phyloP scores from a whole-genome alignment of 495 filamentous ascomycete genomes.

The Xylaria intraflava region DNA sequence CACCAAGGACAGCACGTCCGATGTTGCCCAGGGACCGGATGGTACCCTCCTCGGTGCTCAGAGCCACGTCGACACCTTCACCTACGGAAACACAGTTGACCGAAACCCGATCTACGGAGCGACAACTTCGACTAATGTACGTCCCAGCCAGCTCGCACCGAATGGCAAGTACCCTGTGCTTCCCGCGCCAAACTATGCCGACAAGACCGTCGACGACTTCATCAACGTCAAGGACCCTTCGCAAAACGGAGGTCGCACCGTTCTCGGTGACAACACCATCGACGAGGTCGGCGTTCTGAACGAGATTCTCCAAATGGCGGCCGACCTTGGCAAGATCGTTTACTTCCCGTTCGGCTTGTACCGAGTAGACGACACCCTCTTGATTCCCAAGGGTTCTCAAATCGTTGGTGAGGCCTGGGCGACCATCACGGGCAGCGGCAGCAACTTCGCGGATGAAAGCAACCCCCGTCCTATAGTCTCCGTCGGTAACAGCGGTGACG shows the following conservation, averaged over 20 bases:
- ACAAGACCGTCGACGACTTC: constrained; percentile 28
- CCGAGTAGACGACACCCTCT: constrained; percentile 39
- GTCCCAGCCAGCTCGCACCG: constrained; percentile 26
- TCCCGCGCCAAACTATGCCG: constrained; percentile 35
- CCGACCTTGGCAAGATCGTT: constrained; percentile 31
- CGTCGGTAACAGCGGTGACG: constrained; percentile 50
- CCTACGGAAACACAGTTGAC: constrained; percentile 51
- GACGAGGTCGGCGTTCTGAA: constrained; percentile 37
- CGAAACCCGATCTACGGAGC: constrained; percentile 53
- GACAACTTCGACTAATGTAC: constrained; percentile 29
- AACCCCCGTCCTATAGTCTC: constrained; percentile 52
- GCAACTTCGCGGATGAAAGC: constrained; percentile 43
- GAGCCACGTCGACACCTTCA: constrained; percentile 25
- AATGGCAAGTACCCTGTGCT: constrained; percentile 27
- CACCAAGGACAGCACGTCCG: constrained; percentile 28
- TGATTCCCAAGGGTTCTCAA: constrained; percentile 50
- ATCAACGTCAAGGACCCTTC: constrained; percentile 39
- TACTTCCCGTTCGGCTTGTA: constrained; percentile 47
- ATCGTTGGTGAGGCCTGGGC: constrained; percentile 46
- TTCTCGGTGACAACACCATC: constrained; percentile 30
- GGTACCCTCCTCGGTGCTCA: constrained; percentile 18
- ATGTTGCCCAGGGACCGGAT: constrained; percentile 27
- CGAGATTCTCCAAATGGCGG: constrained; percentile 31
- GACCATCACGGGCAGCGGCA: constrained; percentile 42
- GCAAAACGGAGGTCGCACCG: constrained; percentile 34